A percentile compares a stretch with the other conserved stretches of the same genome.
These are phyloP conservation scores for Rhinocladiella mackenziei DNA, from an alignment of 2,329 filamentous ascomycete genomes.

Conservation along the genomic window DNA sequence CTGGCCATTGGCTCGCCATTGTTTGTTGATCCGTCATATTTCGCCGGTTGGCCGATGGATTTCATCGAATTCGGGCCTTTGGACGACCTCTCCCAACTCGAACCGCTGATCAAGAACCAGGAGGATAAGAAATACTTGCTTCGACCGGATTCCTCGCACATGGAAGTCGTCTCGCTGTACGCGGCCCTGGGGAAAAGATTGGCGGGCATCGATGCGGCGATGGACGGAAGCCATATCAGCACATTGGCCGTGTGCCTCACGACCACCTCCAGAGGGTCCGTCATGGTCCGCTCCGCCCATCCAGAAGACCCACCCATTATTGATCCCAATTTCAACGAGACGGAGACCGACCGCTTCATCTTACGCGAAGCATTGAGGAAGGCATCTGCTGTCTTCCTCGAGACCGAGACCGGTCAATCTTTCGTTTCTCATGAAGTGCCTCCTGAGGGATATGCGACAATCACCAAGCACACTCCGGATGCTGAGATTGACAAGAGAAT, in stretches of 20 bases:
- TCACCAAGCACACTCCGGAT: conserved; percentile 21
- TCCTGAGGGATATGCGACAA: conserved; percentile 8
- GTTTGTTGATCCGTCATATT: conserved; percentile 38
- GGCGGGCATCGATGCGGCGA: conserved; percentile 6
- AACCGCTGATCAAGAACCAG: conserved; percentile 2
- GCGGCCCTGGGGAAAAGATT: conserved; percentile 4
- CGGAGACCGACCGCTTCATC: conserved; percentile 8
- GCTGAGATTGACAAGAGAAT: conserved; percentile 30
- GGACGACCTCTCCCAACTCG: conserved; percentile 5
- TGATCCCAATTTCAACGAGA: conserved; percentile 43
- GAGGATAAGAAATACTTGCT: conserved; percentile 10
- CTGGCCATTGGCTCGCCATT: conserved; percentile 37
- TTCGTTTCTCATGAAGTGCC: conserved; percentile 18
- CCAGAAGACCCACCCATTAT: conserved; percentile 37
- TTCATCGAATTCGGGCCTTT: conserved; percentile 32
- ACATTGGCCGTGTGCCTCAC: conserved; percentile 4
- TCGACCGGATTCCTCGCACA: conserved; percentile 11
- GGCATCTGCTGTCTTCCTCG: conserved; percentile 26
- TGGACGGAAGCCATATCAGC: conserved; percentile 13
- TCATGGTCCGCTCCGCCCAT: conserved; percentile 41
- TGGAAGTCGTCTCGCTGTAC: conserved; percentile 12
- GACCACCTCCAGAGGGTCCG: conserved; percentile 46
- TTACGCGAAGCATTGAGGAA: conserved; percentile 9
- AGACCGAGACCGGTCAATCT: conserved; percentile 22
- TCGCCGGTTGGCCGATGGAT: conserved; percentile 37